Evolutionary conservation across 768 basidiomycete species (phyloP).

Genomic region (Dentipellis sp.): DNA sequence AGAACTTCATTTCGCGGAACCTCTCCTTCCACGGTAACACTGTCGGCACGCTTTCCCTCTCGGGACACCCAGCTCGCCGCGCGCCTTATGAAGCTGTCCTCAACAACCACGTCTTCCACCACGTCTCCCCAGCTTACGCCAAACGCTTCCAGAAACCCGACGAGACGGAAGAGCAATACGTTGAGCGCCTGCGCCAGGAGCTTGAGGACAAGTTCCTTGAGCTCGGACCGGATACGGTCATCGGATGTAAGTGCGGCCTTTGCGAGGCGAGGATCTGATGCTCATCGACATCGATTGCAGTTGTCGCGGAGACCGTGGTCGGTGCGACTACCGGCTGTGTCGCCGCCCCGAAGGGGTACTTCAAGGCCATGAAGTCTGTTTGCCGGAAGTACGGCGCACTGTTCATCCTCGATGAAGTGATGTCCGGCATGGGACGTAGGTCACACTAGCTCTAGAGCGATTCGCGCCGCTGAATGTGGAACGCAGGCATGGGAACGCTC

Average conservation of each 20-base stretch:
- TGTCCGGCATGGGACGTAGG: conserved; percentile 88
- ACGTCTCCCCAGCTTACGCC: conserved; percentile 83
- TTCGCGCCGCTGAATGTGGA: background rate
- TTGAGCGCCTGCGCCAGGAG: conserved; percentile 67
- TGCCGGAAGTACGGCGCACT: conserved; percentile 65
- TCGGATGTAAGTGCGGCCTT: conserved; percentile 51
- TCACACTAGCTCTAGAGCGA: background rate
- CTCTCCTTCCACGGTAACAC: conserved; percentile 87
- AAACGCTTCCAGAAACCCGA: conserved; percentile 61
- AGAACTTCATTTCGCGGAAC: conserved; percentile 69
- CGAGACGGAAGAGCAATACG: conserved; percentile 76
- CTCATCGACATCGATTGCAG: conserved; percentile 25
- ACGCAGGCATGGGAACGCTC: conserved; percentile 72
- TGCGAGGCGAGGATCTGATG: background rate
- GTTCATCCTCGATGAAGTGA: conserved; percentile 86
- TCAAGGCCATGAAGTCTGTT: conserved; percentile 76
- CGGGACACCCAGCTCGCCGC: conserved; percentile 58
- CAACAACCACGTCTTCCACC: conserved; percentile 61
- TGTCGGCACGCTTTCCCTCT: conserved; percentile 57
- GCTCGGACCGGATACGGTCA: conserved; percentile 73
- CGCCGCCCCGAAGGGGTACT: conserved; percentile 74
- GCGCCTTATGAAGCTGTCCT: conserved; percentile 60
- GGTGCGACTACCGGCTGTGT: conserved; percentile 78
- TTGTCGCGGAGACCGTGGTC: conserved; percentile 80
- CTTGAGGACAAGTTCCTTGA: conserved; percentile 80